A percentile compares a stretch with the other conserved stretches of the same genome.
Evolutionary conservation across 148 eudicot species (phyloP).

Genomic region (Persicaria tinctoria): DNA sequence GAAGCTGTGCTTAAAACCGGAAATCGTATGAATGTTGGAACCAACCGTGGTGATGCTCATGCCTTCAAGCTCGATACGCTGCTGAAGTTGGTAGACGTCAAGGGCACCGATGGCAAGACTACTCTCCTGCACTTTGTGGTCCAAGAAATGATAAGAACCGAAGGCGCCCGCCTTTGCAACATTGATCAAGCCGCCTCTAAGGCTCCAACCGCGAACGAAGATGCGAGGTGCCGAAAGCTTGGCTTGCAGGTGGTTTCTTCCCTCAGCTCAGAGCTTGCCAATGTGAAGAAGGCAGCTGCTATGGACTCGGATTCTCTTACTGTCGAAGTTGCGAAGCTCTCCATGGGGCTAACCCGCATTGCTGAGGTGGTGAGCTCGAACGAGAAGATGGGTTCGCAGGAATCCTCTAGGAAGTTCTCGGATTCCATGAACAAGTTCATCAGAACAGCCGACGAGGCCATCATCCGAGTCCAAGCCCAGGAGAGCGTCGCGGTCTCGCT

Average conservation of each 20-base stretch:
- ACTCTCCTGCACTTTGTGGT: conserved; percentile 93
- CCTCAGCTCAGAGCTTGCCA: conserved; percentile 66
- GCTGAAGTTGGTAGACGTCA: conserved; percentile 80
- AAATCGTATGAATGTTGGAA: conserved; percentile 95
- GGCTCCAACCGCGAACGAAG: conserved; percentile 26
- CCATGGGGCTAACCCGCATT: conserved; percentile 52
- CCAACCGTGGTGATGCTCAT: conserved; percentile 90
- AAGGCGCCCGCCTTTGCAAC: conserved; percentile 51
- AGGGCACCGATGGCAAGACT: conserved; percentile 95
- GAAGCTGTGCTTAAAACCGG: conserved; percentile 96
- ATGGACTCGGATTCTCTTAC: conserved; percentile 86
- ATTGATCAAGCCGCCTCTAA: conserved; percentile 20
- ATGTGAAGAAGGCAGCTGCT: conserved; percentile 84
- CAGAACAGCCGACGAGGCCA: conserved; percentile 73
- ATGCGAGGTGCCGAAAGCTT: conserved; percentile 68
- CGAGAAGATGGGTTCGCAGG: conserved; percentile 22
- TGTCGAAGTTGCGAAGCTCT: conserved; percentile 60
- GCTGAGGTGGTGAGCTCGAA: conserved; percentile 41
- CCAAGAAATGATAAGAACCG: conserved; percentile 75
- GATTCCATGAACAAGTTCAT: conserved; percentile 61
- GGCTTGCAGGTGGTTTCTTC: conserved; percentile 73
- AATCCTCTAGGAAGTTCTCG: conserved; percentile 34
- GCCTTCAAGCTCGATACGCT: conserved; percentile 98
- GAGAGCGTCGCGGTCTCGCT: conserved; percentile 81
- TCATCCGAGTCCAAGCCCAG: conserved; percentile 66